Conservation (phyloP, 257 asterid genomes). For the Catharanthus roseus region DNA sequence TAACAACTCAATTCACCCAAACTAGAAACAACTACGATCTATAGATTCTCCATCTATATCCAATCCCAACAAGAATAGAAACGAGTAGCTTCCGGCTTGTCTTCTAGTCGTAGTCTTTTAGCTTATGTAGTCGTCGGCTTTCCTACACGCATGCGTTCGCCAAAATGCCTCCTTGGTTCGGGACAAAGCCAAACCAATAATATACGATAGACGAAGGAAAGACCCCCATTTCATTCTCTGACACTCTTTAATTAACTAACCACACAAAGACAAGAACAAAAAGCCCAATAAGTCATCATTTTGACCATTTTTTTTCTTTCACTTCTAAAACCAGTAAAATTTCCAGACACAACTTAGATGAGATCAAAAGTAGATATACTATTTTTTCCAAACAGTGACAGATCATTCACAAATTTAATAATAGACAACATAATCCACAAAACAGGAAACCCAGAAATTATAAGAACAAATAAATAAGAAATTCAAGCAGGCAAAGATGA, state of each 20-base stretch:
- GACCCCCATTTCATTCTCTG: too few relatives aligned
- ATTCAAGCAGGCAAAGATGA: background rate
- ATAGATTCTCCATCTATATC: too few relatives aligned
- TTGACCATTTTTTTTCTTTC: slow-evolving; percentile 11
- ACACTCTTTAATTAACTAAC: slow-evolving; percentile 15
- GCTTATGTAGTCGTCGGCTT: too few relatives aligned
- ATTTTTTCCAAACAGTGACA: background rate
- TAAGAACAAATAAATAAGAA: background rate
- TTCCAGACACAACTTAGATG: slow-evolving; percentile 1
- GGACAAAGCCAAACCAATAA: too few relatives aligned
- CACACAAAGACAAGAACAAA: slow-evolving; percentile 17
- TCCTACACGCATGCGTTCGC: too few relatives aligned
- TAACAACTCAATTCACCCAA: slow-evolving; percentile 12
- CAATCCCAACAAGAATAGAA: too few relatives aligned
- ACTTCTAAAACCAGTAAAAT: background rate
- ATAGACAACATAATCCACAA: background rate
- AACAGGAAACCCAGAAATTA: slow-evolving; percentile 12
- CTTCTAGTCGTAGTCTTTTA: too few relatives aligned
- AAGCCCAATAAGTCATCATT: slow-evolving; percentile 15
- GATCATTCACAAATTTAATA: too few relatives aligned
- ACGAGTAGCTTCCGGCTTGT: too few relatives aligned
- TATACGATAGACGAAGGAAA: too few relatives aligned
- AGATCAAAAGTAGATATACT: background rate
- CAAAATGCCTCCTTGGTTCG: too few relatives aligned
- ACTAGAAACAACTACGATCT: too few relatives aligned